Percentiles rank a stretch among this genome's conserved stretches.
These are phyloP conservation scores for Exophiala phaeomuriformis DNA, from an alignment of 2,329 filamentous ascomycete species.

Conservation along the genomic window DNA sequence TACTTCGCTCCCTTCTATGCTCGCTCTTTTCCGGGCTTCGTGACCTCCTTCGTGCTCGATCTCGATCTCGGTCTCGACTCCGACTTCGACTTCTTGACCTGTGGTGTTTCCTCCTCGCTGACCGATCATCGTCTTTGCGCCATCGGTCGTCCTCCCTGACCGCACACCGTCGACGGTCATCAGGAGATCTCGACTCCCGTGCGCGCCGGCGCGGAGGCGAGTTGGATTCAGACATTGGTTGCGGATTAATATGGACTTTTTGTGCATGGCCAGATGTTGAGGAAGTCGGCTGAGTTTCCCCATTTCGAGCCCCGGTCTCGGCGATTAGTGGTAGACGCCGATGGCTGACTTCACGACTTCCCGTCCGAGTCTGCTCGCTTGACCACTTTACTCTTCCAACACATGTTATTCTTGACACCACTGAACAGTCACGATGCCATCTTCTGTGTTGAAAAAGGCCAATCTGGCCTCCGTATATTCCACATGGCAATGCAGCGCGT, in stretches of 20 bases:
- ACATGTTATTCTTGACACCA: no score
- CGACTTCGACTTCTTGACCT: conserved; percentile 5
- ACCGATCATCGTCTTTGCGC: not conserved
- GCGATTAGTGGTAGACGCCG: not conserved
- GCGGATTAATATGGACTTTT: not conserved
- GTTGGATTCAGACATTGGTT: conserved; percentile 13
- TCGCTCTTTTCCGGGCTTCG: conserved; percentile 1
- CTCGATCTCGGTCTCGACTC: not conserved
- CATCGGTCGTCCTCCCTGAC: not conserved
- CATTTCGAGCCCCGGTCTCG: conserved; percentile 1
- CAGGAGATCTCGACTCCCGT: not conserved
- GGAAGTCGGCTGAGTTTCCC: conserved; percentile 6
- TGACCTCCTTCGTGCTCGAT: conserved; percentile 6
- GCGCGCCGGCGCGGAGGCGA: conserved; percentile 10
- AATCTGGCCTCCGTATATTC: conserved; percentile 35
- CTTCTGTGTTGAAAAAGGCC: conserved; percentile 42
- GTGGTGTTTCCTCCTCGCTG: conserved; percentile 1
- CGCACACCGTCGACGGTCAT: not conserved
- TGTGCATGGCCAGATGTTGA: not conserved
- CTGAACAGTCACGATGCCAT: conserved; percentile 10
- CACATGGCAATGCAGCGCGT: conserved; percentile 33
- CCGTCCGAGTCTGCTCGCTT: conserved; percentile 2
- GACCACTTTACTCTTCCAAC: conserved; percentile 2
- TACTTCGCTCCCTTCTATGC: conserved; percentile 3
- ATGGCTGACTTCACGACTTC: conserved; percentile 6